Conservation (phyloP, 345 rosid species). For the Heritiera fomes region DNA sequence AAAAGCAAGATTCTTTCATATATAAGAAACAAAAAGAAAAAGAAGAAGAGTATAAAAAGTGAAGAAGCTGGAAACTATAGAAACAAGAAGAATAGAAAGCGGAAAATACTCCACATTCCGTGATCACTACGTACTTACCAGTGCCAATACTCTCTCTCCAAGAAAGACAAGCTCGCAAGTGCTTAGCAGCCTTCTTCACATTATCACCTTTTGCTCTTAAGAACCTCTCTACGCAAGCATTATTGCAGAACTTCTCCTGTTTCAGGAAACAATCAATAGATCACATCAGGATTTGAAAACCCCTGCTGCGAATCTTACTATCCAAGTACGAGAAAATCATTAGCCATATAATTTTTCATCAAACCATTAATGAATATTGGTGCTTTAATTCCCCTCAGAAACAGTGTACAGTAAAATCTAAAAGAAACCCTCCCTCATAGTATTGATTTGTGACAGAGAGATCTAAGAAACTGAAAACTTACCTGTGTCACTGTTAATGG, state of each 20-base stretch:
- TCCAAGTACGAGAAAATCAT: not conserved
- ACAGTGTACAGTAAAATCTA: no score
- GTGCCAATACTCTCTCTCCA: constrained; percentile 81
- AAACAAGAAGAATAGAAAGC: constrained; percentile 18
- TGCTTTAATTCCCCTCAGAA: no score
- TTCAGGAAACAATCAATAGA: not conserved
- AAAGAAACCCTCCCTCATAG: not conserved
- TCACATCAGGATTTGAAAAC: not conserved
- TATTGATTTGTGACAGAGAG: not conserved
- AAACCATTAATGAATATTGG: not conserved
- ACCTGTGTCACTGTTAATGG: constrained; percentile 87
- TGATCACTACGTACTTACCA: constrained; percentile 37
- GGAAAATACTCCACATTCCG: not conserved
- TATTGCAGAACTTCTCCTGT: constrained; percentile 95
- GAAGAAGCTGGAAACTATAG: constrained; percentile 15
- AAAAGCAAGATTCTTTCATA: constrained; percentile 35
- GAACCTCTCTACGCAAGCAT: constrained; percentile 76
- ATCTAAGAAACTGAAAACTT: not conserved
- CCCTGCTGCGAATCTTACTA: not conserved
- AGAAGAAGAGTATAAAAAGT: constrained; percentile 27
- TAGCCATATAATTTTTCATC: not conserved
- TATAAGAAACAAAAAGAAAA: constrained; percentile 30
- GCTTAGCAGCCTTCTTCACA: constrained; percentile 85
- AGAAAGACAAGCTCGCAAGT: constrained; percentile 74
- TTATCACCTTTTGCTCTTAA: constrained; percentile 71